Evolutionary conservation across 495 filamentous ascomycete species (phyloP), one percentile per base, ranked within the genome.

Genomic region (Bryoglossum gracile): DNA sequence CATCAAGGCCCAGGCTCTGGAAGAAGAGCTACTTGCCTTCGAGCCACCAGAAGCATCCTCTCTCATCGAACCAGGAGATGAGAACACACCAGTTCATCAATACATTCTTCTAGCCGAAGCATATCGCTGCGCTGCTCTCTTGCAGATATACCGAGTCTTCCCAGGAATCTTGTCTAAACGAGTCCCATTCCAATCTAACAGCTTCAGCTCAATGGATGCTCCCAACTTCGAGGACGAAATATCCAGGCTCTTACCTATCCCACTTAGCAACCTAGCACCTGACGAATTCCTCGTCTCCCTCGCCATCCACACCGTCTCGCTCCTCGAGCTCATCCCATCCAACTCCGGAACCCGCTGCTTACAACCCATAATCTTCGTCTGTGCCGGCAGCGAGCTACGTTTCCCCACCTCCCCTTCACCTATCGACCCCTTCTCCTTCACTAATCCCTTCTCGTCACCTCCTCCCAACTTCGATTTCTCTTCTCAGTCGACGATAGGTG

Each of bases 51-150:
- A 62, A 3, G 68, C 69, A 48, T 64, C 72, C 5, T 74, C 71
- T 39, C 69, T 80, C 5, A 63, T 76, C 48, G 70, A 71, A 19
- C 69, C 74, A 13, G 74, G 73, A 8, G 76, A 80, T 42, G 68
- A 72, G 51, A 71, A 75, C 41, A 80, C 76, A 0, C 70, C 75
- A 8, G 72, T 77, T 25, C 70, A 72, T 63, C 73, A 80, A 47
- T 71, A 78, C 11, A 63, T 78, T 36, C 67, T 68, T n/a, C 72
- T 80, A 53, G 75, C 75, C 9, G 76, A 80, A 52, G 72, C 71
- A 2, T 78, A 77, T 51, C 70, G 75, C 16, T 76, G 73, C 36
- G 71, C 72, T 0, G 75, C 72, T 0, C 65, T 80, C 2, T 63
- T 80, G 50, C 69, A 77, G 32, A 54, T 80, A 14, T 80, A 80